These are phyloP conservation scores for Candida railenensis DNA, from an alignment of 805 yeast genomes.

Conservation along the genomic window DNA sequence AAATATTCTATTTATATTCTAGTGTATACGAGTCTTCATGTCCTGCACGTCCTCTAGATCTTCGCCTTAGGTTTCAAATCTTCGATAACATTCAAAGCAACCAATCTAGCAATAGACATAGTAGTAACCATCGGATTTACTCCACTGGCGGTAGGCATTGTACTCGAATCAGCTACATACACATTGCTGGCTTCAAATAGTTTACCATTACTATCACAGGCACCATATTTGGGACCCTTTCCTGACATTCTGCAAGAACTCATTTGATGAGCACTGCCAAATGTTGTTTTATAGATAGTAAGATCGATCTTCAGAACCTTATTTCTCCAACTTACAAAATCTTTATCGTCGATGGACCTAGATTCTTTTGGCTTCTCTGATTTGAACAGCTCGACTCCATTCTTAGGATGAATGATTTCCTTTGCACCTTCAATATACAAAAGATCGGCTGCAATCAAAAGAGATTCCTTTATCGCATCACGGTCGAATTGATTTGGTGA, in stretches of 20 bases:
- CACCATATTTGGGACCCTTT: conserved; percentile 42
- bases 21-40: no score
- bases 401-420: conserved; percentile 37
- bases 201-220: conserved; percentile 43
- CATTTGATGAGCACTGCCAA: conserved; percentile 58
- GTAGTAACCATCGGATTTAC: conserved; percentile 53
- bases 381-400: conserved; percentile 36
- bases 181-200: conserved; percentile 49
- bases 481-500: conserved; percentile 40
- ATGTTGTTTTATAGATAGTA: conserved; percentile 25
- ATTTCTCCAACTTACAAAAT: conserved; percentile 39
- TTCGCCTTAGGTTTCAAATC: conserved; percentile 27
- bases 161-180: conserved; percentile 50
- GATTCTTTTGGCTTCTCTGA: conserved; percentile 32
- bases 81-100: conserved; percentile 36
- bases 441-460: conserved; percentile 41
- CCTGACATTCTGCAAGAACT: conserved; percentile 51
- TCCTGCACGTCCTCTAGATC: no score
- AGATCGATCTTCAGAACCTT: conserved; percentile 25
- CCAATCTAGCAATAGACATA: conserved; percentile 46
- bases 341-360: conserved; percentile 41
- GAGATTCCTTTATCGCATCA: conserved; percentile 35
- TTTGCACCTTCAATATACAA: conserved; percentile 49
- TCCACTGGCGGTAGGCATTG: conserved; percentile 53
- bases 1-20: not conserved